Conservation (phyloP, 2,329 filamentous ascomycete species). For the Lecanicillium sp. region DNA sequence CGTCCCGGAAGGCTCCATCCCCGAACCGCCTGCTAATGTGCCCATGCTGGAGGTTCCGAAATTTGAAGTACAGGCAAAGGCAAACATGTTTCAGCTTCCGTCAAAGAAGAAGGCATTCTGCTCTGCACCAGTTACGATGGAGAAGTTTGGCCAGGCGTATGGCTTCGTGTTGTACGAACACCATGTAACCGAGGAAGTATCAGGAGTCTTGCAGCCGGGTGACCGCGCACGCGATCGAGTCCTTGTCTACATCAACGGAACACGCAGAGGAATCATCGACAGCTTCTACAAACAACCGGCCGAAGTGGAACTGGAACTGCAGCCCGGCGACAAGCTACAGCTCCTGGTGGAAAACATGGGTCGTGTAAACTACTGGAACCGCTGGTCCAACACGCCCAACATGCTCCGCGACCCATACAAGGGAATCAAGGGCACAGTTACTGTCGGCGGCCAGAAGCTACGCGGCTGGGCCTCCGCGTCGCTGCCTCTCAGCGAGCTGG, state of each 20-base stretch:
- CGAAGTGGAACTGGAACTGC: conserved; percentile 27
- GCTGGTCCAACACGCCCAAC: conserved; percentile 3
- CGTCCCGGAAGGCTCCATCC: conserved; percentile 25
- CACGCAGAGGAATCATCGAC: conserved; percentile 35
- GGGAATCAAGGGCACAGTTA: conserved; percentile 35
- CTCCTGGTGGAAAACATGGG: conserved; percentile 43
- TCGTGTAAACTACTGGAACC: conserved; percentile 35
- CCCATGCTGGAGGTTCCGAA: conserved; percentile 24
- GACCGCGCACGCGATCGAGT: conserved; percentile 37
- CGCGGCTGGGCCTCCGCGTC: not conserved
- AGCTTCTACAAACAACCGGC: conserved; percentile 31
- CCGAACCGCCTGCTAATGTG: conserved; percentile 24
- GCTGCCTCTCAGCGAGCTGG: not conserved
- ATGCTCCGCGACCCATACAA: conserved; percentile 34
- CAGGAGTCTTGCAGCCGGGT: conserved; percentile 29
- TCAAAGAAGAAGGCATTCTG: no score
- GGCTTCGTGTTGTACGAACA: conserved; percentile 37
- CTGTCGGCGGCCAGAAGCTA: conserved; percentile 18
- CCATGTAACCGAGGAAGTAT: conserved; percentile 14
- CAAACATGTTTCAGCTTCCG: conserved; percentile 26
- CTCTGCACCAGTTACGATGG: conserved; percentile 25
- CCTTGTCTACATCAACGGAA: conserved; percentile 37
- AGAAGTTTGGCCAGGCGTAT: conserved; percentile 33
- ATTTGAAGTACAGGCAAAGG: conserved; percentile 27
- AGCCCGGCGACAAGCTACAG: conserved; percentile 30